Evolutionary conservation across 2,329 filamentous ascomycete genomes (phyloP), one percentile per base, ranked within the genome.

Genomic region (Botrytis fabae): DNA sequence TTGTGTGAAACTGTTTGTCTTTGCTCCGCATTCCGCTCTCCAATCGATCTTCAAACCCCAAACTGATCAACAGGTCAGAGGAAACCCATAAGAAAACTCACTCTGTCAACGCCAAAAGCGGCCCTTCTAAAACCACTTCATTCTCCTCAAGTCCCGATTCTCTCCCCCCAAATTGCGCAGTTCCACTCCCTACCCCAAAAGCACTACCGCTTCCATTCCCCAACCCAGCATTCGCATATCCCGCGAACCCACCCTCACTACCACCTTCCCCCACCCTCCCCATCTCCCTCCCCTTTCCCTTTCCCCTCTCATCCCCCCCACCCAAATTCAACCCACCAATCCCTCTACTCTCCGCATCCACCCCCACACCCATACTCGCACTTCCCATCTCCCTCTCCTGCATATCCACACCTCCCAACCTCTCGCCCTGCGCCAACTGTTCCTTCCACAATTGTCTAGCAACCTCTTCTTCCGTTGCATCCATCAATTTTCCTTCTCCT

Each of bases 111-210:
- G 70, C 62, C 38, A 48, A 51, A 0, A 72, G 28, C 2, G 70
- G 70, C 0, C 70, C 70, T 40, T 72, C 62, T 32, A 72, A 68
- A 22, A 59, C 62, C n/a, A 68, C 64, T 38, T 40, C 64, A 68
- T 68, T 68, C 16, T 40, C 16, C 25, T 68, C 64, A 40, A 68
- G 48, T 14, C 51, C 48, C 5, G 35, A 48, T 25, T 28, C 64
- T 5, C 35, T 54, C 42, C 48, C 35, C 5, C 46, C 25, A 28
- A 40, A 38, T 32, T 32, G 32, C 32, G 32, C 32, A 32, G 32
- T 32, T 32, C 32, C 32, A 32, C 32, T 4, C 32, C 32, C 32
- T 32, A 4, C 35, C 5, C 46, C 25, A 28, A 40, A 38, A 1
- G 0, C 25, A 40, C 10, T 40, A 10, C 62, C 40, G 40, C 25